Base-by-base conservation (phyloP, 176 grass and related monocot species). In the Bromus sterilis region DNA sequence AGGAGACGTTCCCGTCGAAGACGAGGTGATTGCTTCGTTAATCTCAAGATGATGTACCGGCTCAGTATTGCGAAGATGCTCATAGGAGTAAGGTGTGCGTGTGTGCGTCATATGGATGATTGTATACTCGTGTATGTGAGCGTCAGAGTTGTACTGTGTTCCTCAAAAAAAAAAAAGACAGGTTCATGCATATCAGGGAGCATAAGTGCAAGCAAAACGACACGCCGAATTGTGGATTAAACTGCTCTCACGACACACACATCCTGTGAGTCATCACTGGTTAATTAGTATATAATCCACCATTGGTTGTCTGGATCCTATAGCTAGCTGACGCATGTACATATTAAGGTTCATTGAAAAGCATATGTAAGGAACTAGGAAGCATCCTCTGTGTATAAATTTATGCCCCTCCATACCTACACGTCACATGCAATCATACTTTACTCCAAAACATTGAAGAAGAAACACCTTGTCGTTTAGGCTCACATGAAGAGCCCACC, bases 391-490 rank as follows among this genome's bases (percentile, higher is more conserved):
- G 7, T 21, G 58, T 16, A 71, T 31, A 70, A 55, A 53, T 25
- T 11, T 28, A 49, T 33, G 31, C 7, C 49, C 39, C 23, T 60
- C 87, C 81, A 74, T 80, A 80, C 61, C 24, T 35, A 61, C 87
- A 80, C 87, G 84, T 53, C 48, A 53, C 48, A 59, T 88, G 86
- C 71, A 80, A 40, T 51, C 18, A 34, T 89, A 80, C 80, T 80
- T 48, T 67, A 84, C 4, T 84, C 36, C 16, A 39, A 23, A 9
- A 59, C 31, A 68, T 56, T 49, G 48, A 48, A 71, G 32, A 5
- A 51, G 60, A 68, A 18, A 76, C 30, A 33, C 49, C 21, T 82
- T 78, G 65, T 60, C 80, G 26, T 72, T 75, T 9, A 11, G 40
- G 80, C 39, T 62, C 71, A 80, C 82, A 85, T 69, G 62, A 85